Conservation (phyloP, 371 early-diverging fungal genomes). For the Mucor mucedo region DNA sequence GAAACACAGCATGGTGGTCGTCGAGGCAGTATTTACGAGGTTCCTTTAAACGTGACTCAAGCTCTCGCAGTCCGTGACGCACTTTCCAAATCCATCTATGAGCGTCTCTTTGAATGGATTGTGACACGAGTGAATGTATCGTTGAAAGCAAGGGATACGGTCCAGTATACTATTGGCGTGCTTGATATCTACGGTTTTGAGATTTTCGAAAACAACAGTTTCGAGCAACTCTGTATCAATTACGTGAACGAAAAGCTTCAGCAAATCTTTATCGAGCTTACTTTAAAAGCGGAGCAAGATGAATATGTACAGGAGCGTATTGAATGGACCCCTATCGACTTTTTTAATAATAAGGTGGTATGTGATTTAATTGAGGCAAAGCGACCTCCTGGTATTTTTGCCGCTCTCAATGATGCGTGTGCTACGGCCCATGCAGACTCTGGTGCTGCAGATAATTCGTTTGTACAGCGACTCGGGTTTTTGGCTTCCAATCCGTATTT, state of each 20-base stretch:
- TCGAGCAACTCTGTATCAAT: constrained; percentile 99
- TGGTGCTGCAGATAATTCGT: constrained; percentile 87
- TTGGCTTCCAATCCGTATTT: constrained; percentile 80
- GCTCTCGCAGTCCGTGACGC: constrained; percentile 87
- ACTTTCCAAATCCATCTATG: constrained; percentile 83
- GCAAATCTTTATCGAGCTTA: constrained; percentile 99
- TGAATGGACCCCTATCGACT: constrained; percentile 99
- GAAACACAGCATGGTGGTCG: constrained; percentile 84
- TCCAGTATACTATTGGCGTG: constrained; percentile 88
- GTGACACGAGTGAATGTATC: constrained; percentile 84
- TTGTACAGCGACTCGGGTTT: constrained; percentile 77
- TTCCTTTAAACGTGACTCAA: constrained; percentile 81
- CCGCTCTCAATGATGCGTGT: constrained; percentile 94
- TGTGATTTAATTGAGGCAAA: constrained; percentile 97
- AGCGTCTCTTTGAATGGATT: constrained; percentile 90
- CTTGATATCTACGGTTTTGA: constrained; percentile 97
- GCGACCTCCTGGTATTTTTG: constrained; percentile 91
- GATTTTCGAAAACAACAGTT: constrained; percentile 97
- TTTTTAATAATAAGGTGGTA: constrained; percentile 98
- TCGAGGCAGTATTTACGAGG: constrained; percentile 80
- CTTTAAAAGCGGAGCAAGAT: constrained; percentile 98
- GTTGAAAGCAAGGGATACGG: constrained; percentile 65
- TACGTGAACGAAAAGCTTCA: constrained; percentile 99
- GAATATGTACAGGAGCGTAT: constrained; percentile 96
- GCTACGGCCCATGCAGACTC: constrained; percentile 91